Conservation (phyloP, 108 stramenopile species). For the Nitzschia sp. region DNA sequence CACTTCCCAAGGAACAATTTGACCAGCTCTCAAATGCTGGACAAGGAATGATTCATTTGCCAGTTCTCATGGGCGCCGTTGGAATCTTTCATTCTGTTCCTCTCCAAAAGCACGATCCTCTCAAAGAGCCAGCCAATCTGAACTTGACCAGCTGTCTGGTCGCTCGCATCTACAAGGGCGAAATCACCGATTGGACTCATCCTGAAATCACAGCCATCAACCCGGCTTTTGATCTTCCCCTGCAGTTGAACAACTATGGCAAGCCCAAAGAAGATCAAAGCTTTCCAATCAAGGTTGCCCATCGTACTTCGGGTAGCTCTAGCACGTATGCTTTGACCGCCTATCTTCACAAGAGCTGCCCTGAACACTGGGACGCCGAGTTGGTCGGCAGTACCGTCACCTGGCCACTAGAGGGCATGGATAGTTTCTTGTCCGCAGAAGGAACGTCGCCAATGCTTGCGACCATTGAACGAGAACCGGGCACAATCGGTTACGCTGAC, state of each 20-base stretch:
- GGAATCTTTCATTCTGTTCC: slow-evolving; percentile 81
- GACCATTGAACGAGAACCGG: slow-evolving; percentile 52
- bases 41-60: slow-evolving; percentile 67
- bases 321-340: slow-evolving; percentile 63
- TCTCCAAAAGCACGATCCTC: slow-evolving; percentile 9
- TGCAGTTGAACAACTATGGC: slow-evolving; percentile 34
- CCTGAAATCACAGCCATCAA: slow-evolving; percentile 52
- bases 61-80: slow-evolving; percentile 73
- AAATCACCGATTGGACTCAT: slow-evolving; percentile 73
- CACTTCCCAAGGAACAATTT: slow-evolving; percentile 46
- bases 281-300: slow-evolving; percentile 64
- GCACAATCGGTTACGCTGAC: slow-evolving; percentile 85
- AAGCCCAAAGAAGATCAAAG: neutral
- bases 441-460: slow-evolving; percentile 71
- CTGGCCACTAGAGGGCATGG: slow-evolving; percentile 50
- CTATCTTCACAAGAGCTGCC: slow-evolving; percentile 55
- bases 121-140: slow-evolving; percentile 37
- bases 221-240: slow-evolving; percentile 24
- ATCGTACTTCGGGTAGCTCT: slow-evolving; percentile 66
- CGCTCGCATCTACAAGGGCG: slow-evolving; percentile 67
- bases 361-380: slow-evolving; percentile 60
- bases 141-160: slow-evolving; percentile 71
- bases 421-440: slow-evolving; percentile 46
- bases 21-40: slow-evolving; percentile 24
- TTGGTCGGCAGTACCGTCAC: slow-evolving; percentile 35